Evolutionary conservation across 108 stramenopile species (phyloP).

Genomic region (Discostella pseudostelligera): DNA sequence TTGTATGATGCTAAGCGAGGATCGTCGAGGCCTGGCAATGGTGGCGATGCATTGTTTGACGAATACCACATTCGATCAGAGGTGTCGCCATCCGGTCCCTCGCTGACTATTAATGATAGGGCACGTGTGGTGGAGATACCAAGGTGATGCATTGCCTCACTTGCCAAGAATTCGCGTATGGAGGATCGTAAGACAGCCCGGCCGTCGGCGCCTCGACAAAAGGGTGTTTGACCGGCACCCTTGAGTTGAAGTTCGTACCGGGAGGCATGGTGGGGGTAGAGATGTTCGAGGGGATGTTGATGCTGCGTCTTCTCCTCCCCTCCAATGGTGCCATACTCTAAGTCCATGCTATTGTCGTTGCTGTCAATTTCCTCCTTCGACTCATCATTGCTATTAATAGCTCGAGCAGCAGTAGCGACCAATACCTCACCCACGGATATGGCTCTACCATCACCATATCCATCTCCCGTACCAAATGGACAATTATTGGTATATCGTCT

Average conservation of each 20-base stretch:
- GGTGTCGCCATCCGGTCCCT: constrained; percentile 47
- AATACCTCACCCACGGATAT: constrained; percentile 75
- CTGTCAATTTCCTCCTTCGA: not conserved
- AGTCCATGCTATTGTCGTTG: not conserved
- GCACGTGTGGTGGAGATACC: constrained; percentile 91
- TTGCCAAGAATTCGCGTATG: constrained; percentile 93
- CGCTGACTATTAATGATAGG: constrained; percentile 67
- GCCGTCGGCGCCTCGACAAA: constrained; percentile 94
- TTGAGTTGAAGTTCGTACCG: constrained; percentile 94
- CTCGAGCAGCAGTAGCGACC: constrained; percentile 8
- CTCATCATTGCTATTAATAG: not conserved
- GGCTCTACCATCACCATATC: constrained; percentile 89
- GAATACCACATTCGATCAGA: constrained; percentile 75
- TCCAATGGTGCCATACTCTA: constrained; percentile 8
- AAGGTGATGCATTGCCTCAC: constrained; percentile 94
- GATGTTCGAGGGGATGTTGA: not conserved
- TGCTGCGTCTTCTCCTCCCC: not conserved
- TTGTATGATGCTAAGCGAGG: constrained; percentile 69
- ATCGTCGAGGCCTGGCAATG: constrained; percentile 63
- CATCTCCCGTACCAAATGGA: constrained; percentile 82
- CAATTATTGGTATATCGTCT: constrained; percentile 71
- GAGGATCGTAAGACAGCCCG: constrained; percentile 90
- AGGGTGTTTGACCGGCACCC: constrained; percentile 95
- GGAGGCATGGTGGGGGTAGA: constrained; percentile 23
- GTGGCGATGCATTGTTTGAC: too few relatives aligned